Base-by-base conservation (phyloP, 2,329 filamentous ascomycete species). In the Xylaria sp. region DNA sequence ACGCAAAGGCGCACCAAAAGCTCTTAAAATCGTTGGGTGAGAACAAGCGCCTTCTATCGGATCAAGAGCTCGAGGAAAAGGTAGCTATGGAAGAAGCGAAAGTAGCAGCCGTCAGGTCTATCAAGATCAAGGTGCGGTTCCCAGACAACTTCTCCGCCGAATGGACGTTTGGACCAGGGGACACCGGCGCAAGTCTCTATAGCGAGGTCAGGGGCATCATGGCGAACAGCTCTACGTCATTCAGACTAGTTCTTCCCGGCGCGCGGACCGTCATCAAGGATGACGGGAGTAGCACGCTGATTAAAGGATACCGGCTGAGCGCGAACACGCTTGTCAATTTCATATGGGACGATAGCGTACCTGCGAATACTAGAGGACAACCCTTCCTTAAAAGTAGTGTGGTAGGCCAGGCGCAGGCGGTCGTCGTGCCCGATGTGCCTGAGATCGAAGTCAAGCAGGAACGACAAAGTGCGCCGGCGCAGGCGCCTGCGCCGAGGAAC, bases 121-220 rank as follows among this genome's bases (percentile, higher is more conserved):
- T 96, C 31, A 83, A 87, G 27, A 83, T 98, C 65, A 92, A 91
- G 66, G 85, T 97, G 49, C 90, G 93, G 25, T 93, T 97, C 69
- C 94, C 94, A 0, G 93, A 98, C 73, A 91, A 93, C 68, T 90
- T 88, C 59, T 87, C 89, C 54, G 86, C 93, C 31, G 86, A 92
- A 53, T 89, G 89, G 78, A 84, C 82, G n/a, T 87, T 96, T 67
- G 83, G 82, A 1, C 86, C 87, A 19, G 74, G 80, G 1, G 89
- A 93, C 54, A 92, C 90, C 0, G 90, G 89, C 1, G 81, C 83
- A 3, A 84, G 85, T 52, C 80, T 99, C 1, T 92, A 98, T 76
- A 79, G 81, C 13, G 92, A 90, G 66, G 91, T 97, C 17, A 82
- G 87, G 54, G 81, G 81, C 43, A 87, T 94, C 63, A 88, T 99